Base-by-base conservation (phyloP, 768 basidiomycete genomes). In the Hericium erinaceus region DNA sequence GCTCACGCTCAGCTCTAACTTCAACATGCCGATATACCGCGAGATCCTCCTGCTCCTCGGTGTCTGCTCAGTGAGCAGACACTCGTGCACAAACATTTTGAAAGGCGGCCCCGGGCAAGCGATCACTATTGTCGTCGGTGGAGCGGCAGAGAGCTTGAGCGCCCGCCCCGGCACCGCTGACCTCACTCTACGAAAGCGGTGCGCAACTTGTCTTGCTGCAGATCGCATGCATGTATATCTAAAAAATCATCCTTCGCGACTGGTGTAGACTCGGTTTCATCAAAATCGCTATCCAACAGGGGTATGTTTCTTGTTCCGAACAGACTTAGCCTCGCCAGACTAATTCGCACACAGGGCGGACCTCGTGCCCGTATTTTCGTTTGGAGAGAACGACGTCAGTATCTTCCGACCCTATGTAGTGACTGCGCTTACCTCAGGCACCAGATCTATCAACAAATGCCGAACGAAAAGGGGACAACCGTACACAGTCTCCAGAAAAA, bases 121-220 rank as follows among this genome's bases (percentile, higher is more conserved):
- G 0, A 93, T 98, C 65, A 89, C 89, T 3, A 98, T 99, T 58
- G 95, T 99, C 3, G 87, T 99, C 1, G 97, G 97, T 0, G 97
- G 97, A 22, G 95, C 97, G 0, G 87, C 95, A 15, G 97, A 98
- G 75, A 92, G 89, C 69, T 71, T 99, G 65, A 87, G 85, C 64
- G 97, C 97, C 8, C 89, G 85, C 62, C 97, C 97, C 1, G 97
- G 97, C n/a, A 99, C 97, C 38, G 95, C 93, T 24, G 95, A 92
- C 71, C 70, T 92, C 67, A 91, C 92, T 8, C 69, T 93, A 60
- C 75, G 84, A 64, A 83, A 80, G 68, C 78, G 89, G 87, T 85
- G 58, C 26, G 77, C 68, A 39, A 26, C 51, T 13, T 10, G 13
- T 8, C 4, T 38, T 53, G 10, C 33, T 33, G 9, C 33, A 33